Evolutionary conservation across 768 basidiomycete genomes (phyloP), one percentile per base, ranked within the genome.

Genomic region (Auricularia sp.): DNA sequence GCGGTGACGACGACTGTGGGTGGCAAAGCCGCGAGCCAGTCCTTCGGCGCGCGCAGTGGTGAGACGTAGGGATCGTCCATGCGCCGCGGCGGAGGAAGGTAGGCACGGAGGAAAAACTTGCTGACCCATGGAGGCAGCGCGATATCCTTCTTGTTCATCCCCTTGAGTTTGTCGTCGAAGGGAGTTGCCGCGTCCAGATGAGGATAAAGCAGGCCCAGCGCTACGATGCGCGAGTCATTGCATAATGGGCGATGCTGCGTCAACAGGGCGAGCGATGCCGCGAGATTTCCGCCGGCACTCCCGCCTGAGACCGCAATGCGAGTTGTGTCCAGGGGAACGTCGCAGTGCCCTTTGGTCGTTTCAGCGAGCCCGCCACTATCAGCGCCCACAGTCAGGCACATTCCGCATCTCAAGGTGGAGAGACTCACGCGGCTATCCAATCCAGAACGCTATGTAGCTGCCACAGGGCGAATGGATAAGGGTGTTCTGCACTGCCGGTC

Each of bases 191-290:
- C 54, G 44, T 68, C 64, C 36, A 68, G 54, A 6, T 63, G 36
- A 3, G 68, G 68, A 51, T 68, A 68, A 2, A 68, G 60, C 23
- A 68, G 68, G 8, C 68, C 67, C 10, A 65, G 36, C 35, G 63
- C 66, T 2, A 53, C 54, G 11, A 67, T 39, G 10, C 39, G 11
- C 1, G 67, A 29, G 18, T 18, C 33, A 33, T 67, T 54, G 16
- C 67, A 58, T 10, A 68, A 59, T 7, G 68, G 68, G 3, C 60
- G 34, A 8, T 35, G 23, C 3, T 68, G 18, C 29, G 67, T n/a
- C 21, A 67, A 61, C 10, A 66, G 58, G 8, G 67, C 67, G 14
- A 67, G 43, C 8, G 67, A 60, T 18, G 64, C 66, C 29, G 68
- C 68, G 21, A 68, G 64, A 53, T 68, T 68, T 4, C 59, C 54